Percentiles rank a stretch among this genome's conserved stretches.
These are phyloP conservation scores for Rhododendron ferrugineum DNA, from an alignment of 148 eudicot genomes.

Conservation along the genomic window DNA sequence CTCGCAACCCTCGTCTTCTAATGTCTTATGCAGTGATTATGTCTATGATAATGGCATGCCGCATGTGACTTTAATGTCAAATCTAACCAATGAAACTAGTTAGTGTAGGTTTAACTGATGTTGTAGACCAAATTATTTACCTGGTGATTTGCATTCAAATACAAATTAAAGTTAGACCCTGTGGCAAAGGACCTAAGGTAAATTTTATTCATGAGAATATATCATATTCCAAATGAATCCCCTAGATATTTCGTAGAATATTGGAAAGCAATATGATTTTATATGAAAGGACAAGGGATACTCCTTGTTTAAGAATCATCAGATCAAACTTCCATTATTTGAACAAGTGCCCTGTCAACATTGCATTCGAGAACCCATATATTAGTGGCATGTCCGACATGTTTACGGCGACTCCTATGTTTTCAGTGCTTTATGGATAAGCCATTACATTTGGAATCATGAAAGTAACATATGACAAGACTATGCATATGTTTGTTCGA, in stretches of 20 bases:
- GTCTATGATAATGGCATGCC: slow-evolving; percentile 36
- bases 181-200: neutral
- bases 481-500: neutral
- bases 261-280: too few species aligned
- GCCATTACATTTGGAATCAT: neutral
- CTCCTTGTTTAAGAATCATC: too few species aligned
- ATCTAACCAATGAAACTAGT: neutral
- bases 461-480: too few species aligned
- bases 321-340: too few species aligned
- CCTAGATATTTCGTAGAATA: neutral
- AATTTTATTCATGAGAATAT: neutral
- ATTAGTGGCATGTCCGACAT: too few species aligned
- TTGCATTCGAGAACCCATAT: too few species aligned
- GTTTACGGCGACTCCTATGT: too few species aligned
- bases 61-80: slow-evolving; percentile 6
- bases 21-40: slow-evolving; percentile 60
- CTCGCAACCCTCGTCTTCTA: slow-evolving; percentile 24
- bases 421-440: neutral
- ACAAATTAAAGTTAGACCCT: neutral
- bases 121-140: neutral
- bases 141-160: neutral
- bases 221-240: neutral
- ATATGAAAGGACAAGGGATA: too few species aligned
- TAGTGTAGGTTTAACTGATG: neutral
- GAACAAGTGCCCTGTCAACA: too few species aligned